phyloP scores from a whole-genome alignment of 768 basidiomycete genomes.

The Baorangia bicolor region DNA sequence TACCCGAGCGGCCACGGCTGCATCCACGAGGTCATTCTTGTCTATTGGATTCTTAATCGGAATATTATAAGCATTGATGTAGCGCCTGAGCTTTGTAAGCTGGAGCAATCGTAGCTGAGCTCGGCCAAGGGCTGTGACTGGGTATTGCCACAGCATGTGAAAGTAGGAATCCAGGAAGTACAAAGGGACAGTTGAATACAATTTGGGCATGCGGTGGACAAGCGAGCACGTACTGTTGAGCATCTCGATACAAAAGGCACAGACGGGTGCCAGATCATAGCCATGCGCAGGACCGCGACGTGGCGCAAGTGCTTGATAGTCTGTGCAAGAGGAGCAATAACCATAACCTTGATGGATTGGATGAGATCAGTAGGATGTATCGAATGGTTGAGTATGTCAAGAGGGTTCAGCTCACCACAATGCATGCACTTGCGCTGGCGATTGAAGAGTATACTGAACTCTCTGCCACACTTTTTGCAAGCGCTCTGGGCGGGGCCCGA shows the following conservation, averaged over 20 bases:
- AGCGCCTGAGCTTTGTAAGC: conserved; percentile 63
- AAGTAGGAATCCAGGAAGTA: background rate
- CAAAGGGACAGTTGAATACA: background rate
- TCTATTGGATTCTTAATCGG: conserved; percentile 61
- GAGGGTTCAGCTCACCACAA: conserved; percentile 52
- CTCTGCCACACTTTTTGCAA: conserved; percentile 73
- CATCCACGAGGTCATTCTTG: conserved; percentile 77
- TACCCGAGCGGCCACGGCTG: conserved; percentile 51
- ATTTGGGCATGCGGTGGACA: background rate
- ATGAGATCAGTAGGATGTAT: background rate
- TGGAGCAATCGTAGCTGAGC: conserved; percentile 54
- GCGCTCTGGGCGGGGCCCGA: conserved; percentile 27
- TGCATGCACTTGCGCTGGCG: conserved; percentile 69
- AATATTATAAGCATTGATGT: conserved; percentile 70
- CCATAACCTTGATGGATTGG: conserved; percentile 52
- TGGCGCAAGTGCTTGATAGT: conserved; percentile 80
- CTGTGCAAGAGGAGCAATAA: conserved; percentile 73
- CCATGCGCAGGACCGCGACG: conserved; percentile 49
- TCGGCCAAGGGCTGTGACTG: conserved; percentile 71
- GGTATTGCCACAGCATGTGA: background rate
- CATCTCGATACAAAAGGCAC: conserved; percentile 71
- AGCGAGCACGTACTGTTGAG: conserved; percentile 51
- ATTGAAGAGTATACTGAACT: conserved; percentile 66
- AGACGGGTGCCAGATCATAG: conserved; percentile 66
- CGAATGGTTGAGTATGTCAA: background rate